A percentile compares a stretch with the other conserved stretches of the same genome.
Conservation (phyloP, 75 land plant species). For the Picea glauca region DNA sequence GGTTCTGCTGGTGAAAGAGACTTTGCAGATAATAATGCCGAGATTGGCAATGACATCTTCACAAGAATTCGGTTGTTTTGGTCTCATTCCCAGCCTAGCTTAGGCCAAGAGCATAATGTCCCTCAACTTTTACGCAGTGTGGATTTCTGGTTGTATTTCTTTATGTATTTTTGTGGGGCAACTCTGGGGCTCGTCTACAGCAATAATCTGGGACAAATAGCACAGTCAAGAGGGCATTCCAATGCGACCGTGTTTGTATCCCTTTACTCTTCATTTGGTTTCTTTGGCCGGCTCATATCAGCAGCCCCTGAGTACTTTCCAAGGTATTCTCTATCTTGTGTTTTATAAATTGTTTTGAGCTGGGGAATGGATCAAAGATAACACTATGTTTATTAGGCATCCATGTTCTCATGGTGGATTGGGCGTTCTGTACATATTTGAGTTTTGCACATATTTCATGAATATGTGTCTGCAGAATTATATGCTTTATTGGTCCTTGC, state of each 20-base stretch:
- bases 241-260: slow-evolving; percentile 22
- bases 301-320: slow-evolving; percentile 49
- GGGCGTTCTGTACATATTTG: background rate
- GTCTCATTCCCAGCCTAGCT: slow-evolving; percentile 16
- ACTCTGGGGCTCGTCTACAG: slow-evolving; percentile 59
- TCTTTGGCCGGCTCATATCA: slow-evolving; percentile 73
- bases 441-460: background rate
- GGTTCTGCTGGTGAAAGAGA: background rate
- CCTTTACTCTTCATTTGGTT: slow-evolving; percentile 48
- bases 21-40: too few relatives aligned
- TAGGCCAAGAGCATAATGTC: slow-evolving; percentile 55
- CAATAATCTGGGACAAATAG: slow-evolving; percentile 67
- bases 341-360: background rate
- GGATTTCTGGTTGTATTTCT: slow-evolving; percentile 64
- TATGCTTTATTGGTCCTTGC: too few relatives aligned
- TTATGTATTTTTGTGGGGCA: slow-evolving; percentile 54
- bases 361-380: background rate
- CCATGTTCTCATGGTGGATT: background rate
- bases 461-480: too few relatives aligned
- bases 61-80: background rate
- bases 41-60: too few relatives aligned
- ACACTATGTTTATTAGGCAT: background rate
- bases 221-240: slow-evolving; percentile 39
- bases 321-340: slow-evolving; percentile 27
- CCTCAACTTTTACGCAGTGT: slow-evolving; percentile 23